Base-by-base conservation (phyloP, 2,329 filamentous ascomycete species). In the Neocatenulostroma microsporum region DNA sequence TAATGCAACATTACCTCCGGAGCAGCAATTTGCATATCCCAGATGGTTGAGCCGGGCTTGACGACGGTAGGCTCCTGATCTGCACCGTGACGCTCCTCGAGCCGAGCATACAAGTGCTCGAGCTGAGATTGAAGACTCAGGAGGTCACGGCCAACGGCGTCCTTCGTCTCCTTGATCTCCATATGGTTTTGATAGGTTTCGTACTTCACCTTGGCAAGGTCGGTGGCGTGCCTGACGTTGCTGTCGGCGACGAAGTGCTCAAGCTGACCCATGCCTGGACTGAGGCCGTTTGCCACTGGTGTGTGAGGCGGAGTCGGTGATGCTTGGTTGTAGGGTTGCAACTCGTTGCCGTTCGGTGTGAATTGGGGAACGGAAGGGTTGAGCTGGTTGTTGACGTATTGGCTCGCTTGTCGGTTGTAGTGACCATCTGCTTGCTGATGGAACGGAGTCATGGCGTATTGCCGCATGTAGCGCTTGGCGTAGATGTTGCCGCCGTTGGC, bases 121-220 rank as follows among this genome's bases (percentile, higher is more conserved):
- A 49, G 31, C 26, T 46, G 26, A 13, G 14, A 10, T 11, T 48
- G 25, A 11, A 50, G 35, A 7, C 21, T 24, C 3, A 25, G 43
- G 5, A 50, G 12, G 19, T 50, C 49, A 9, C 30, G 34, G 12
- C 23, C 9, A 11, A 41, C 28, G 2, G 13, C 18, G 24, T 39
- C 18, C 11, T 41, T 40, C 3, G 45, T 33, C 2, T 36, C 18
- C 13, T 37, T 35, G 27, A 45, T 26, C 17, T 41, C 41, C 19
- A 36, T 20, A 2, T 28, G 26, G 17, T 36, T 42, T 19, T 39
- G 9, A 6, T 41, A 33, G 3, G 25, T 35, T 8, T 21, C 19
- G 12, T 34, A 37, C 13, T 41, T 38, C 9, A 46, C 24, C 13
- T 34, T 26, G 1, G 32, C 33, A 3, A 44, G 29, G 21, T 49